Evolutionary conservation across 176 grass and related monocot genomes (phyloP).

Genomic region (Ensete ventricosum): DNA sequence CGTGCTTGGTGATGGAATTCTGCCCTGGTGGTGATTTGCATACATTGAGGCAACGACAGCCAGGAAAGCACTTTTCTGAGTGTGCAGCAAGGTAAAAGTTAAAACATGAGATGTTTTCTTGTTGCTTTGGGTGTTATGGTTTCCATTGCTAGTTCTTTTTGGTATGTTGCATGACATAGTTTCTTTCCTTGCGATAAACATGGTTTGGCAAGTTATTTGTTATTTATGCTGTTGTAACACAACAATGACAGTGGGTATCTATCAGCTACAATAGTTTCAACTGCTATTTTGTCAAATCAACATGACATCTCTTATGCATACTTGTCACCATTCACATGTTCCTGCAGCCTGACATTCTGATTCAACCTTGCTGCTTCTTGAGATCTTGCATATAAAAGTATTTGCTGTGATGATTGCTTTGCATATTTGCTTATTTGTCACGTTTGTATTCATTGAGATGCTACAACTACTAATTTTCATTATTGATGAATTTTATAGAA

Average conservation of each 20-base stretch:
- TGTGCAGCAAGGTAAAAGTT: not conserved
- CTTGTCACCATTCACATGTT: not conserved
- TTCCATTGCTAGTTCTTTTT: not conserved
- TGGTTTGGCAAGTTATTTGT: not conserved
- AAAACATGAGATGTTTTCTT: not conserved
- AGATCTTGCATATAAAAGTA: not conserved
- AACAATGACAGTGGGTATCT: too few relatives aligned
- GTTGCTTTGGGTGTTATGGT: not conserved
- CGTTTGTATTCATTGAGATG: not conserved
- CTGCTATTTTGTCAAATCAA: not conserved
- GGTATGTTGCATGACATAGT: not conserved
- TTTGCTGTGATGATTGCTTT: not conserved
- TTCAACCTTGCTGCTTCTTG: not conserved
- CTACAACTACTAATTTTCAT: not conserved
- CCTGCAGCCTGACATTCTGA: not conserved
- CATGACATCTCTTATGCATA: not conserved
- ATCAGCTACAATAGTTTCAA: not conserved
- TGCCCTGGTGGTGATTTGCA: constrained; percentile 89
- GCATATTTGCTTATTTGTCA: not conserved
- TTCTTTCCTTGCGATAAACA: not conserved
- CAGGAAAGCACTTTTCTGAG: constrained; percentile 14
- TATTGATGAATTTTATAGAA: not conserved
- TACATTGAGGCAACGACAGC: constrained; percentile 41
- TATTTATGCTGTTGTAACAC: too few relatives aligned
- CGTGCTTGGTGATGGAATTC: constrained; percentile 93